A percentile compares a stretch with the other conserved stretches of the same genome.
Conservation (phyloP, 352 stramenopile species). For the Phytophthora syringae region DNA sequence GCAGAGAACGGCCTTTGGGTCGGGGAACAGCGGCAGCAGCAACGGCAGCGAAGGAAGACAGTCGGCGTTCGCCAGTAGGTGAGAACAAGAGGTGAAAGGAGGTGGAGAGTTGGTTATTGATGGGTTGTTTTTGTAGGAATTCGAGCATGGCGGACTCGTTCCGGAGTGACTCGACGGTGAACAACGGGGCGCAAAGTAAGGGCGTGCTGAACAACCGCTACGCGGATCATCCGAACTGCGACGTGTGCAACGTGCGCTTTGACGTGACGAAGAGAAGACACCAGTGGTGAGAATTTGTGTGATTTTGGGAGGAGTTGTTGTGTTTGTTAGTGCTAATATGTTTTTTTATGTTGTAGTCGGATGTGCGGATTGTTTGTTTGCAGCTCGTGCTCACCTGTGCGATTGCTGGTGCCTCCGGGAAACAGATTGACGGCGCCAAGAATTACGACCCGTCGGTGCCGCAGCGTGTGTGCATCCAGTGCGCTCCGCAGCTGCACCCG, state of each 20-base stretch:
- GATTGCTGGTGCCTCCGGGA: conserved; percentile 52
- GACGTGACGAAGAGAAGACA: conserved; percentile 67
- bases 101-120: not conserved
- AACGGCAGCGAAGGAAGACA: conserved; percentile 15
- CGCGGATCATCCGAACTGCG: conserved; percentile 62
- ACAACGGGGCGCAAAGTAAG: conserved; percentile 33
- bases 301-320: not conserved
- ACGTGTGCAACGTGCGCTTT: conserved; percentile 64
- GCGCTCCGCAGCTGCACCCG: conserved; percentile 52
- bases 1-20: conserved; percentile 20
- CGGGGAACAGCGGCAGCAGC: conserved; percentile 19
- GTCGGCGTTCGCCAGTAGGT: conserved; percentile 27
- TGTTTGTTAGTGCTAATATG: conserved; percentile 5
- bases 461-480: conserved; percentile 66
- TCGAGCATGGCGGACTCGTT: conserved; percentile 46
- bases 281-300: conserved; percentile 44
- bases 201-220: conserved; percentile 75
- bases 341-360: conserved; percentile 40
- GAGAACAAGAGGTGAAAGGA: too few species aligned
- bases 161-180: conserved; percentile 39
- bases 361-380: conserved; percentile 53
- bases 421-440: conserved; percentile 52
- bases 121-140: conserved; percentile 10
- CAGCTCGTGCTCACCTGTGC: conserved; percentile 58
- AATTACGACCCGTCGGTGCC: conserved; percentile 58